A percentile compares a stretch with the other conserved stretches of the same genome.
Conservation (phyloP, 2,329 filamentous ascomycete species). For the Arachnomyces sp. region DNA sequence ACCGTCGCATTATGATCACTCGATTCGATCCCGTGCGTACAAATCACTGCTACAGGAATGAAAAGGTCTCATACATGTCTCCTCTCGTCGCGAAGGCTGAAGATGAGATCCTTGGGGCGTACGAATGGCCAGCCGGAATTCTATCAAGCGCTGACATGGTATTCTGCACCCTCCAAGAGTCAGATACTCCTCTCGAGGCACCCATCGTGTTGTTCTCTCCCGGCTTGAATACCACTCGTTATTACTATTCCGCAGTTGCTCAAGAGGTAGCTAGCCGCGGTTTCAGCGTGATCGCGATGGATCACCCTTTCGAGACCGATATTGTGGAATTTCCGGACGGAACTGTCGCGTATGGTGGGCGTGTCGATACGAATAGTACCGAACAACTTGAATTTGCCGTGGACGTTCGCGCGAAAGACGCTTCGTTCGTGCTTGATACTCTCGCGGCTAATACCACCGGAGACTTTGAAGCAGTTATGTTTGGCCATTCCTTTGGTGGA, state of each 20-base stretch:
- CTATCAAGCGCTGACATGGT: background rate
- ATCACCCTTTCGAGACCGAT: conserved; percentile 16
- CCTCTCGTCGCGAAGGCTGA: conserved; percentile 4
- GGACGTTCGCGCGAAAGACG: conserved; percentile 11
- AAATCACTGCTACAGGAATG: conserved; percentile 1
- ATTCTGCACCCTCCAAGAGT: conserved; percentile 2
- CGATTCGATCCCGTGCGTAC: conserved; percentile 9
- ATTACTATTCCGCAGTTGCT: conserved; percentile 5
- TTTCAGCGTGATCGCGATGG: conserved; percentile 12
- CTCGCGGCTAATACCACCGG: background rate
- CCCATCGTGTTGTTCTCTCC: conserved; percentile 8
- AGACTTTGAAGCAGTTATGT: conserved; percentile 9
- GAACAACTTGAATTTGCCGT: conserved; percentile 7
- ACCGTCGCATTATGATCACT: conserved; percentile 10
- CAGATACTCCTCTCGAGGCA: background rate
- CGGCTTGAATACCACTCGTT: conserved; percentile 5
- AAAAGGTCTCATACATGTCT: conserved; percentile 6
- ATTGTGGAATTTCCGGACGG: conserved; percentile 18
- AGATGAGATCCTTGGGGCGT: conserved; percentile 3
- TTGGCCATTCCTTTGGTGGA: conserved; percentile 33
- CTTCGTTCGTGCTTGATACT: conserved; percentile 8
- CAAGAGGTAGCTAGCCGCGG: conserved; percentile 8
- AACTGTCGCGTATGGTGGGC: conserved; percentile 1
- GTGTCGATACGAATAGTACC: background rate
- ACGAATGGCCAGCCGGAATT: background rate